A percentile compares a stretch with the other conserved stretches of the same genome.
Conservation (phyloP, 2,329 filamentous ascomycete genomes). For the Aspergillus sclerotialis region DNA sequence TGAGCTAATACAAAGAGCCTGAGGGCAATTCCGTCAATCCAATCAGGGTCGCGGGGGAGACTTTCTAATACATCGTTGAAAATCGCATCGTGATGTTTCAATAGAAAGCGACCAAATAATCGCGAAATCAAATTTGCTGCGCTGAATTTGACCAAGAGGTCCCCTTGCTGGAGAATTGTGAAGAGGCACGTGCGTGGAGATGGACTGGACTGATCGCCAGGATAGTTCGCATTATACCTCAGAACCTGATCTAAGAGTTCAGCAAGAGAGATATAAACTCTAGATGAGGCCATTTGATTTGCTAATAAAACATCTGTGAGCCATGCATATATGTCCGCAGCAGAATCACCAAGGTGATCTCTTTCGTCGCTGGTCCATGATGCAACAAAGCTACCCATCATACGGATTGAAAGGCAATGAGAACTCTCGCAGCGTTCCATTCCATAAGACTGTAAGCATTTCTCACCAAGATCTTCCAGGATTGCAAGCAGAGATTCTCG, state of each 20-base stretch:
- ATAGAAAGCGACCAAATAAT: constrained; percentile 74
- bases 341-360: constrained; percentile 56
- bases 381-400: constrained; percentile 57
- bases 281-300: constrained; percentile 62
- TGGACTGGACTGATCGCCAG: constrained; percentile 50
- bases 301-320: constrained; percentile 62
- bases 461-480: constrained; percentile 42
- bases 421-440: constrained; percentile 70
- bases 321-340: constrained; percentile 71
- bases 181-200: constrained; percentile 68
- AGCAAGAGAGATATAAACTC: constrained; percentile 60
- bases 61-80: constrained; percentile 76
- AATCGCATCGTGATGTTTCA: constrained; percentile 74
- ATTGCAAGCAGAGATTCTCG: constrained; percentile 36
- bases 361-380: constrained; percentile 55
- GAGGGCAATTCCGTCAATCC: constrained; percentile 76
- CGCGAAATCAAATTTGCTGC: constrained; percentile 62
- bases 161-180: constrained; percentile 59
- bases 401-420: constrained; percentile 58
- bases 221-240: constrained; percentile 60
- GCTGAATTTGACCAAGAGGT: constrained; percentile 67
- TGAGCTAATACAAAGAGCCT: constrained; percentile 69
- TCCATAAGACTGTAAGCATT: constrained; percentile 47
- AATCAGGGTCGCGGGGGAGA: constrained; percentile 65
- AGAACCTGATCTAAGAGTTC: constrained; percentile 65